These are phyloP conservation scores for Kwoniella shivajii DNA, from an alignment of 1,284 basidiomycete genomes.

Conservation along the genomic window DNA sequence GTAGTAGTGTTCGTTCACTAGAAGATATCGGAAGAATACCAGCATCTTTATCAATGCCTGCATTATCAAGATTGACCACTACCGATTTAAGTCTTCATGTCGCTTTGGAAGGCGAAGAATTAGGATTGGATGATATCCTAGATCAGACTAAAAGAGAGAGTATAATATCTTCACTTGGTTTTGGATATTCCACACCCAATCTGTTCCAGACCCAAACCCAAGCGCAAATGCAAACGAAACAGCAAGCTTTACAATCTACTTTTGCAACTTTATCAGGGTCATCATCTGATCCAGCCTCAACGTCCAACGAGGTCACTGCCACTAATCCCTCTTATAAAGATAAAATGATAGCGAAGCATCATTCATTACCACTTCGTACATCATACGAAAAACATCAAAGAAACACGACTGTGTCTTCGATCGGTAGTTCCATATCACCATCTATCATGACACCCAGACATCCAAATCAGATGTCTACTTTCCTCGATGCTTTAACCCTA, in stretches of 20 bases:
- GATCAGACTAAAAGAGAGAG: slow-evolving; percentile 8
- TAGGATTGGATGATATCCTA: slow-evolving; percentile 13
- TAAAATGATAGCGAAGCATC: slow-evolving; percentile 1
- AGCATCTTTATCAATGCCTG: slow-evolving; percentile 10
- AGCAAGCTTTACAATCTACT: slow-evolving; percentile 4
- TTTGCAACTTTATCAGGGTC: neutral
- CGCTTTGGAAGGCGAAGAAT: neutral
- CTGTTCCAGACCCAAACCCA: neutral
- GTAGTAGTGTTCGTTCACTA: neutral
- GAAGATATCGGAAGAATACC: slow-evolving; percentile 1
- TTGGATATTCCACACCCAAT: neutral
- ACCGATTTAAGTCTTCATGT: slow-evolving; percentile 2
- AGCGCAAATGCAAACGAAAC: neutral
- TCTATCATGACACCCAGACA: slow-evolving; percentile 7
- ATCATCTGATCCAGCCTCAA: neutral
- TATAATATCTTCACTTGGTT: slow-evolving; percentile 1
- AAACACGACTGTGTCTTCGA: neutral
- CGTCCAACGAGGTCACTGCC: neutral
- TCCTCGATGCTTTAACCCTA: slow-evolving; percentile 3
- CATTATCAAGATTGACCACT: neutral
- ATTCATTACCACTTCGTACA: neutral
- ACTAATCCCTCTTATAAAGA: neutral
- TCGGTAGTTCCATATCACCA: neutral
- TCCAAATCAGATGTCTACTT: neutral
- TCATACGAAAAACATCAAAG: neutral